Evolutionary conservation across 345 rosid species (phyloP).

Genomic region (Eucalyptus pauciflora): DNA sequence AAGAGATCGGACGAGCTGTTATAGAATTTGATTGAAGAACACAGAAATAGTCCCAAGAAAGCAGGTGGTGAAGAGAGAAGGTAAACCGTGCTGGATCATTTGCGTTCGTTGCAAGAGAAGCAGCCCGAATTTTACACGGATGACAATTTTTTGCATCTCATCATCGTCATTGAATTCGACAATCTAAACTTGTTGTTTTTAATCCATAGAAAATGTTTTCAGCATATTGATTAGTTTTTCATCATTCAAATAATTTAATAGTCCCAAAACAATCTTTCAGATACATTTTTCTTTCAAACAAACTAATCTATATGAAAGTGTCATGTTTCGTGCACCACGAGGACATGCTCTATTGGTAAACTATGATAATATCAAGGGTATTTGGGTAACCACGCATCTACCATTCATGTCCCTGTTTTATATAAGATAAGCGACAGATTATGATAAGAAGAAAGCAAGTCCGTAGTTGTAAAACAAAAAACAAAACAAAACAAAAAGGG

Average conservation of each 20-base stretch:
- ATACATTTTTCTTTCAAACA: too few relatives aligned
- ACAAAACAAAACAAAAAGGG: too few relatives aligned
- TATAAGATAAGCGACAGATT: not conserved
- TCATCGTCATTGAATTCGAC: too few relatives aligned
- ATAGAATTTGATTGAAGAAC: not conserved
- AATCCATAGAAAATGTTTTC: too few relatives aligned
- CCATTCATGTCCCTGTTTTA: not conserved
- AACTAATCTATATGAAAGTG: too few relatives aligned
- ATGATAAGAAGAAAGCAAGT: not conserved
- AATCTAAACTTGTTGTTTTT: too few relatives aligned
- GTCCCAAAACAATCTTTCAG: too few relatives aligned
- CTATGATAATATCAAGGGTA: not conserved
- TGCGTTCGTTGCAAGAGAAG: conserved; percentile 4
- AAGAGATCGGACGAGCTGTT: conserved; percentile 11
- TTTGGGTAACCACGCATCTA: not conserved
- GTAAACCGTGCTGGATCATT: conserved; percentile 23
- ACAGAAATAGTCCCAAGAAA: too few relatives aligned
- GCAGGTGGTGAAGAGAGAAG: too few relatives aligned
- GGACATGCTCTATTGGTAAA: not conserved
- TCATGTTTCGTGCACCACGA: not conserved
- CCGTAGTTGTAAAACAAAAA: too few relatives aligned
- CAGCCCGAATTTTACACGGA: conserved; percentile 16
- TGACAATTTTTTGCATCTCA: not conserved
- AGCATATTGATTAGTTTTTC: too few relatives aligned
- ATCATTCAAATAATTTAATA: too few relatives aligned